Percentiles rank a stretch among this genome's conserved stretches.
Evolutionary conservation across 2,329 filamentous ascomycete genomes (phyloP).

Genomic region (Botrytis aclada): DNA sequence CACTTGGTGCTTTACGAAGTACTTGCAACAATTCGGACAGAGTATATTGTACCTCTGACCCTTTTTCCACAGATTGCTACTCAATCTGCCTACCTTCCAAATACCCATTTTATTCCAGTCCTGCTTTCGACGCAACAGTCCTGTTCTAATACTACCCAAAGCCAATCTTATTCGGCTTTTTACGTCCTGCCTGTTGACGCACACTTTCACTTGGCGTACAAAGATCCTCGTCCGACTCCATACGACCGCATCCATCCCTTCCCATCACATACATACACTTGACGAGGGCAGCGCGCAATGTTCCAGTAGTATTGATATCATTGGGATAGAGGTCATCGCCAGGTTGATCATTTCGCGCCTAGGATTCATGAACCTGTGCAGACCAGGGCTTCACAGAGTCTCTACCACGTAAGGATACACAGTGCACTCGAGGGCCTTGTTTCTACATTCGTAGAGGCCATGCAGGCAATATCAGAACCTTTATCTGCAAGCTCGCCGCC

Average conservation of each 20-base stretch:
- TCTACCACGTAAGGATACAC: constrained; percentile 14
- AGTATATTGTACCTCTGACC: not conserved
- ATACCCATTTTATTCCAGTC: not conserved
- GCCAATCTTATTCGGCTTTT: not conserved
- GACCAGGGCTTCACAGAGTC: not conserved
- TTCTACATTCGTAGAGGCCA: constrained; percentile 18
- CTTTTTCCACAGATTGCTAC: not conserved
- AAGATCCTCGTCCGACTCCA: constrained; percentile 12
- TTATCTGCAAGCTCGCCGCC: constrained; percentile 37
- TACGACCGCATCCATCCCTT: not conserved
- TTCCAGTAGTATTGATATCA: not conserved
- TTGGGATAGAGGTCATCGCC: not conserved
- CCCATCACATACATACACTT: not conserved
- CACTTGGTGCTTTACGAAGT: constrained; percentile 12
- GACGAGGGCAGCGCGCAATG: constrained; percentile 10
- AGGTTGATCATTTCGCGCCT: not conserved
- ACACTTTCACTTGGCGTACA: constrained; percentile 7
- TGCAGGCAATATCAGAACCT: constrained; percentile 33
- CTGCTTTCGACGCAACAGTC: not conserved
- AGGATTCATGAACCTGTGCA: not conserved
- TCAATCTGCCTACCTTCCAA: not conserved
- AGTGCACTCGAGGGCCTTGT: constrained; percentile 3
- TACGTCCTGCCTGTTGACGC: constrained; percentile 4
- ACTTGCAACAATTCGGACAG: not conserved
- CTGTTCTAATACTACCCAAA: not conserved